Evolutionary conservation across 257 asterid species (phyloP).

Genomic region (Ilex aquifolium): DNA sequence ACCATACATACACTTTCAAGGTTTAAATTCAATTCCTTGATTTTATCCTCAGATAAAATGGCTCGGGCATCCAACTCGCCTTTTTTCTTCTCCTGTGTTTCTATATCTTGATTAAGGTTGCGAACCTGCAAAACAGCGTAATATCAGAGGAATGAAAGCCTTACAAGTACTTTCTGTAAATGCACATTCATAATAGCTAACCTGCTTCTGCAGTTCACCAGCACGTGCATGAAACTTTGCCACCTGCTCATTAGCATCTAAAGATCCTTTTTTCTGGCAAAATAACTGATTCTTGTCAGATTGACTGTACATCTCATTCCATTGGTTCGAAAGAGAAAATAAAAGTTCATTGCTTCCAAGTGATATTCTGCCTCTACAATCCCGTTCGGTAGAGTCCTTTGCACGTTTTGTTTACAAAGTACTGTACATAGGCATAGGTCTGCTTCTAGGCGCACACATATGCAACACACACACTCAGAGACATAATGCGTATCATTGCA

Average conservation of each 20-base stretch:
- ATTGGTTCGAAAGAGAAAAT: neutral
- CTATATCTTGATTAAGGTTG: slow-evolving; percentile 34
- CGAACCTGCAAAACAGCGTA: slow-evolving; percentile 21
- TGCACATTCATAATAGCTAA: slow-evolving; percentile 10
- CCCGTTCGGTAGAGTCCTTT: no score
- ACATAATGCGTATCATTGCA: no score
- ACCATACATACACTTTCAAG: slow-evolving; percentile 33
- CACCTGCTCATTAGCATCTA: slow-evolving; percentile 20
- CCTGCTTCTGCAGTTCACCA: slow-evolving; percentile 36
- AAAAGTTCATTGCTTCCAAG: neutral
- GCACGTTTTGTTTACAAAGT: no score
- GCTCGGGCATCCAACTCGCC: slow-evolving; percentile 24
- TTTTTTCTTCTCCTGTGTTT: slow-evolving; percentile 31
- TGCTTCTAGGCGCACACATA: no score
- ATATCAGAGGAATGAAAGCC: neutral
- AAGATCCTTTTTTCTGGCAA: slow-evolving; percentile 25
- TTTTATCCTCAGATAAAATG: slow-evolving; percentile 28
- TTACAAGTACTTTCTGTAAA: neutral
- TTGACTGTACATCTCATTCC: neutral
- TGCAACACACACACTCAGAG: no score
- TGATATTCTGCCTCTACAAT: no score
- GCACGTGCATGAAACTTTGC: slow-evolving; percentile 29
- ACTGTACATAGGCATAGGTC: no score
- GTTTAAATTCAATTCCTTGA: slow-evolving; percentile 30
- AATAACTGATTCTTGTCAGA: neutral